These are phyloP conservation scores for Schwanniomyces vanrijiae DNA, from an alignment of 805 yeast genomes.

Conservation along the genomic window DNA sequence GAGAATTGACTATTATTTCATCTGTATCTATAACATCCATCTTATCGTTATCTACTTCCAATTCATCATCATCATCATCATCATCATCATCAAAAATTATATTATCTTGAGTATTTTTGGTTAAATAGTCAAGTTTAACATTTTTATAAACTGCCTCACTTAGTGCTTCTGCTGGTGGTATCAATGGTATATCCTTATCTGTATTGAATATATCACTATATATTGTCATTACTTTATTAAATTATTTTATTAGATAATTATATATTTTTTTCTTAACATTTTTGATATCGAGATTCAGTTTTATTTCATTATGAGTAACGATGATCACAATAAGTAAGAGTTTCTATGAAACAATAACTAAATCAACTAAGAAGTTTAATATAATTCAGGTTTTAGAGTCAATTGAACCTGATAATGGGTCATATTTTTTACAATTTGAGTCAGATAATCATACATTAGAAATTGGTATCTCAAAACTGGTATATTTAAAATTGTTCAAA, in stretches of 20 bases:
- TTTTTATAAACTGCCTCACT: constrained; percentile 32
- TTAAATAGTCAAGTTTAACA: constrained; percentile 24
- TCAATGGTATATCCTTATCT: constrained; percentile 1
- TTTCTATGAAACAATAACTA: constrained; percentile 1
- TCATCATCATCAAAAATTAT: constrained; percentile 16
- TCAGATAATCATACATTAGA: constrained; percentile 17
- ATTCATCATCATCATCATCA: background rate
- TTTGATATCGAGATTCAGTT: background rate
- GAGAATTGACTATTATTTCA: background rate
- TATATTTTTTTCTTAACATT: background rate
- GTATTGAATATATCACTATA: constrained; percentile 9
- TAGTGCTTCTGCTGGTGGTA: constrained; percentile 24
- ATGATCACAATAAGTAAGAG: constrained; percentile 1
- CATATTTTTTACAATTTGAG: background rate
- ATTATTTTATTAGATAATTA: background rate
- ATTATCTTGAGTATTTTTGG: constrained; percentile 3
- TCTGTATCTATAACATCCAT: background rate
- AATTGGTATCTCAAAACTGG: constrained; percentile 31
- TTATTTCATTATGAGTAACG: background rate
- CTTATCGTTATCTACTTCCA: no score
- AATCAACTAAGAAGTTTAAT: background rate
- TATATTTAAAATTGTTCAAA: constrained; percentile 30
- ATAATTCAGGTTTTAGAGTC: constrained; percentile 5
- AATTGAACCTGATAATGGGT: background rate
- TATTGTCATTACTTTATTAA: constrained; percentile 5